Conservation (phyloP, 139 green algal species). For the Chlamydomonas sp. region DNA sequence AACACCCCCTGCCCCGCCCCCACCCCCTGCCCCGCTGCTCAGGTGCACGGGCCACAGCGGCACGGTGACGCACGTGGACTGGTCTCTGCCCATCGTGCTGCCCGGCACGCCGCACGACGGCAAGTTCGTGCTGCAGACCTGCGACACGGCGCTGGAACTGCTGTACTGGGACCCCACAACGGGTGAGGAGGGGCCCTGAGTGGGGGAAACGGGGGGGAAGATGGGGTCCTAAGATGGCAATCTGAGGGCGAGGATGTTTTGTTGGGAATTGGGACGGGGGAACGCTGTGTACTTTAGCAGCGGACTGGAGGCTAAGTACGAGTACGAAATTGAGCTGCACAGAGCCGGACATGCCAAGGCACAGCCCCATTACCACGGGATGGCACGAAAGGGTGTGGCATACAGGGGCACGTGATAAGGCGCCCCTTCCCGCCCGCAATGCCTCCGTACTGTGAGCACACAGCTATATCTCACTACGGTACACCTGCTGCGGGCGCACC, state of each 20-base stretch:
- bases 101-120: slow-evolving; percentile 27
- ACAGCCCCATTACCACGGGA: too few relatives aligned
- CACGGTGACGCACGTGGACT: slow-evolving; percentile 62
- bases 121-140: slow-evolving; percentile 42
- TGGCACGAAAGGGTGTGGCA: too few relatives aligned
- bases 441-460: too few relatives aligned
- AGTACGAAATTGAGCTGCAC: too few relatives aligned
- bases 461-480: too few relatives aligned
- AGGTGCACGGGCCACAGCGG: slow-evolving; percentile 58
- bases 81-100: slow-evolving; percentile 52
- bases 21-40: neutral
- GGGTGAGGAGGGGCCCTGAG: slow-evolving; percentile 10
- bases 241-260: neutral
- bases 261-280: too few relatives aligned
- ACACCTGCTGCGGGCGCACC: neutral
- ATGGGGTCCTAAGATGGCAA: neutral
- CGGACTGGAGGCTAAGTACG: too few relatives aligned
- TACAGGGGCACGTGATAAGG: too few relatives aligned
- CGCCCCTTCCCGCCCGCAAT: too few relatives aligned
- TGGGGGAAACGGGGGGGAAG: neutral
- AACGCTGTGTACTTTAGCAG: too few relatives aligned
- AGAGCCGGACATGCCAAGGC: too few relatives aligned
- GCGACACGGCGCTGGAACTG: slow-evolving; percentile 47
- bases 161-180: slow-evolving; percentile 58
- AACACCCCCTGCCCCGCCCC: neutral